phyloP scores from a whole-genome alignment of 306 rosid genomes.

The Quercus berberidifolia region DNA sequence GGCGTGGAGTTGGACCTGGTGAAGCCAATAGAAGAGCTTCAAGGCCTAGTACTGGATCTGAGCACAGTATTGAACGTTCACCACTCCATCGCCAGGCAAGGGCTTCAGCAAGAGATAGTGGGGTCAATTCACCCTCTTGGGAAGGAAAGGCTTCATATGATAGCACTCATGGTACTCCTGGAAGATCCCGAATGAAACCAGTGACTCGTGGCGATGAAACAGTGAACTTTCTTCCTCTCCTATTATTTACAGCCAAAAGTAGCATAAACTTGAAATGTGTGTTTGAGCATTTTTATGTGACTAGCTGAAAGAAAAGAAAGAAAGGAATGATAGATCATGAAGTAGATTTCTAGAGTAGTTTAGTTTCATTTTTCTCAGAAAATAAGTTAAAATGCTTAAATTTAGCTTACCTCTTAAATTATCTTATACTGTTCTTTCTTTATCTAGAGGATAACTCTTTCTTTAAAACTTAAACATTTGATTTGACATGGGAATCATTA shows the following conservation, averaged over 20 bases:
- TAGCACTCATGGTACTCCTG: constrained; percentile 70
- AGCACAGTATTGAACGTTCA: constrained; percentile 71
- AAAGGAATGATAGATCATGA: not conserved
- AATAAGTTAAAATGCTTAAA: not conserved
- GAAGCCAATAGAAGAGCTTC: constrained; percentile 56
- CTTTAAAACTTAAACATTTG: not conserved
- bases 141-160: constrained; percentile 70
- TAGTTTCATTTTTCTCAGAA: not conserved
- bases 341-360: not conserved
- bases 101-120: constrained; percentile 54
- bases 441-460: not conserved
- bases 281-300: not conserved
- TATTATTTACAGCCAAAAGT: not conserved
- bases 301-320: not conserved
- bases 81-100: constrained; percentile 79
- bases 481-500: not conserved
- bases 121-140: constrained; percentile 37
- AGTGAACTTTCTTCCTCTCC: constrained; percentile 42
- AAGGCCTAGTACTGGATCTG: constrained; percentile 54
- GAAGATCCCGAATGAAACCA: constrained; percentile 62
- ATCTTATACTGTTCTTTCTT: not conserved
- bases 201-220: constrained; percentile 56
- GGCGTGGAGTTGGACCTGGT: constrained; percentile 47
- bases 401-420: not conserved
- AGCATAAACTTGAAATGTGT: not conserved